Conservation (phyloP, 441 rosid species). For the Euphorbia corollata region DNA sequence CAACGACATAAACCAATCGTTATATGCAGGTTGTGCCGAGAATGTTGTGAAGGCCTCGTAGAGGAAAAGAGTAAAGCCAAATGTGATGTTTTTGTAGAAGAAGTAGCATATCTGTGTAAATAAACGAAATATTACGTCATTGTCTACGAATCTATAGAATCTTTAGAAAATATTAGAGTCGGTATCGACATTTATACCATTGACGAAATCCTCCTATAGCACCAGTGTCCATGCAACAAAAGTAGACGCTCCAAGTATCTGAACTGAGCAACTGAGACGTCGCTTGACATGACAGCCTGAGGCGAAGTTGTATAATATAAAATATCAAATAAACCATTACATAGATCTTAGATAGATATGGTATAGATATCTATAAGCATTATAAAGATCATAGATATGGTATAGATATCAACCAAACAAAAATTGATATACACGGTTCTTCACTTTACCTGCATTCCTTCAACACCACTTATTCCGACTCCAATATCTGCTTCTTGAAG, state of each 20-base stretch:
- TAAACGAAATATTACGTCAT: slow-evolving; percentile 10
- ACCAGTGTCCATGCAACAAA: slow-evolving; percentile 96
- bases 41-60: slow-evolving; percentile 74
- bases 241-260: slow-evolving; percentile 73
- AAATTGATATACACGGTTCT: slow-evolving; percentile 13
- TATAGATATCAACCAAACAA: not conserved
- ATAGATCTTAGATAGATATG: no score
- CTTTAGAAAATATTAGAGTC: no score
- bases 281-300: slow-evolving; percentile 95
- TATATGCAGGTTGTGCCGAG: slow-evolving; percentile 72
- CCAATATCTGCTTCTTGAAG: slow-evolving; percentile 97
- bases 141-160: no score
- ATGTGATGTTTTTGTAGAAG: slow-evolving; percentile 87
- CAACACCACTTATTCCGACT: slow-evolving; percentile 85
- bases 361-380: slow-evolving; percentile 1
- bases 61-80: slow-evolving; percentile 76
- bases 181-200: slow-evolving; percentile 42
- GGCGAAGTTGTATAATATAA: not conserved
- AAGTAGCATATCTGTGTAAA: slow-evolving; percentile 87
- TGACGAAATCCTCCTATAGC: slow-evolving; percentile 78
- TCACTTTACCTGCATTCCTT: slow-evolving; percentile 81
- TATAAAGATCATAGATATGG: slow-evolving; percentile 2
- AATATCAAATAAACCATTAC: no score
- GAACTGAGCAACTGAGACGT: slow-evolving; percentile 77
- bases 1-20: slow-evolving; percentile 74